Evolutionary conservation across 139 green algal species (phyloP).

Genomic region (Picochlorum sp.): DNA sequence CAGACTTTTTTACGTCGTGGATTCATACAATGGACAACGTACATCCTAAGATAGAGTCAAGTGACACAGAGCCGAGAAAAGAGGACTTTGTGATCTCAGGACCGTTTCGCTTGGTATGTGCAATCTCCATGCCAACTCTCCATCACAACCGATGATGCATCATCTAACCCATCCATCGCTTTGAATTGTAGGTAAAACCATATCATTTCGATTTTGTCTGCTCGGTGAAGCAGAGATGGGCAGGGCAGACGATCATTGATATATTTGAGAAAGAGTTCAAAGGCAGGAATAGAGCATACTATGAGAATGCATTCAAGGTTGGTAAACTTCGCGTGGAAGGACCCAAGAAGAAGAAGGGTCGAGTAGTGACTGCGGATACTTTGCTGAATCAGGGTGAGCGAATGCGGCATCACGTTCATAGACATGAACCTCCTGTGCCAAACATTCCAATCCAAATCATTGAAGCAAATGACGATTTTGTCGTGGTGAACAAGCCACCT

Average conservation of each 20-base stretch:
- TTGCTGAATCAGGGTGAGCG: conserved; percentile 37
- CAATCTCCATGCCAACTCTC: not conserved
- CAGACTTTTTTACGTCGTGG: no score
- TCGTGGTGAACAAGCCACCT: conserved; percentile 73
- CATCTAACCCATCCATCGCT: not conserved
- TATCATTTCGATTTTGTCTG: conserved; percentile 83
- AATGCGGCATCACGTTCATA: conserved; percentile 67
- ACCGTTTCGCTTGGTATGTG: conserved; percentile 15
- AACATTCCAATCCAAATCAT: conserved; percentile 37
- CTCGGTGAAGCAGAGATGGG: conserved; percentile 59
- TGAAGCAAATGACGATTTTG: conserved; percentile 32
- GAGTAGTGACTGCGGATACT: conserved; percentile 9
- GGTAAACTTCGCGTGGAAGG: conserved; percentile 59
- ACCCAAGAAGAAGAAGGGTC: not conserved
- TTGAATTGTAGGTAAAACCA: conserved; percentile 49
- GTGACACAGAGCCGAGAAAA: conserved; percentile 9
- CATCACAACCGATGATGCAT: not conserved
- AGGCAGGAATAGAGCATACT: conserved; percentile 45
- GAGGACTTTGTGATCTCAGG: conserved; percentile 11
- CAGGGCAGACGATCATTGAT: conserved; percentile 54
- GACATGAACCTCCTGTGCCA: conserved; percentile 78
- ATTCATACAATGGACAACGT: no score
- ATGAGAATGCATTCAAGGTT: conserved; percentile 42
- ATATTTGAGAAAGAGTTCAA: conserved; percentile 68
- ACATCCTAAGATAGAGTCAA: not conserved